These are phyloP conservation scores for Fragilaria crotonensis DNA, from an alignment of 108 stramenopile genomes.

Conservation along the genomic window DNA sequence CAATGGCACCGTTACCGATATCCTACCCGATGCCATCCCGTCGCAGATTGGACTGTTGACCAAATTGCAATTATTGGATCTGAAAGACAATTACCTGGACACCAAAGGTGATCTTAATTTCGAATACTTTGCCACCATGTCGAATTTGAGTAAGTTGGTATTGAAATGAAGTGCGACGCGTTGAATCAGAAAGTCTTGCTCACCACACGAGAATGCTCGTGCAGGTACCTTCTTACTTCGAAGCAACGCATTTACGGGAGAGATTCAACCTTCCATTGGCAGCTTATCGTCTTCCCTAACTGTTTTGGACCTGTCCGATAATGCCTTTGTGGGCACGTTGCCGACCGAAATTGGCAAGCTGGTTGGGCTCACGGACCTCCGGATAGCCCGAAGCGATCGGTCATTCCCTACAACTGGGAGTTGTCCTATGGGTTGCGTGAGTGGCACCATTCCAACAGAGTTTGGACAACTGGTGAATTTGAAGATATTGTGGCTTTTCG, in stretches of 20 bases:
- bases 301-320: not conserved
- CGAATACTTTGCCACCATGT: not conserved
- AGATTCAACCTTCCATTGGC: not conserved
- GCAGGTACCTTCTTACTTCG: too few species aligned
- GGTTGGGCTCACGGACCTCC: not conserved
- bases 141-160: not conserved
- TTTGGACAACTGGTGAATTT: conserved; percentile 16
- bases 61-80: conserved; percentile 31
- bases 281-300: not conserved
- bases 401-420: not conserved
- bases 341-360: not conserved
- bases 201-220: too few species aligned
- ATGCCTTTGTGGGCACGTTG: not conserved
- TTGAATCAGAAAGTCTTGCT: too few species aligned
- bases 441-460: conserved; percentile 27
- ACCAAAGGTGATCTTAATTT: not conserved
- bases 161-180: too few species aligned
- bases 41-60: conserved; percentile 34
- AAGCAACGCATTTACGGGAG: conserved; percentile 9
- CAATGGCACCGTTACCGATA: not conserved
- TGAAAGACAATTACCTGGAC: conserved; percentile 33
- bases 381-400: not conserved
- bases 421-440: conserved; percentile 9
- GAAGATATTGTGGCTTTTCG: conserved; percentile 2
- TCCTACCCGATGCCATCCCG: conserved; percentile 41